Evolutionary conservation across 129 eudicot species (phyloP).

Genomic region (Artemisia annua): DNA sequence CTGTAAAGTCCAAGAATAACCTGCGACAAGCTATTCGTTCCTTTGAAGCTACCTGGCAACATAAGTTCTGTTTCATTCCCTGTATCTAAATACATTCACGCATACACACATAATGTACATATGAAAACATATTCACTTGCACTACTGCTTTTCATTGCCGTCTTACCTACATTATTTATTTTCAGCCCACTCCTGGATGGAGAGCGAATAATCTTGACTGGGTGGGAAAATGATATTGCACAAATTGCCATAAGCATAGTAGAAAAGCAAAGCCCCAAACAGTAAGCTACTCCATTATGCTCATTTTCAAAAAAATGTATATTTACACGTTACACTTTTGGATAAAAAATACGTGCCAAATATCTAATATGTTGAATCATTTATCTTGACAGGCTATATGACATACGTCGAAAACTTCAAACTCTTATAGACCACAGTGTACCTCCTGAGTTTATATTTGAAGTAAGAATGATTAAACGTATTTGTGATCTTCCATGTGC

Average conservation of each 20-base stretch:
- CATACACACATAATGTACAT: background rate
- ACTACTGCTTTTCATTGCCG: background rate
- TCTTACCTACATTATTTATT: conserved; percentile 22
- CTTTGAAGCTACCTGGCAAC: conserved; percentile 73
- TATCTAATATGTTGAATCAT: conserved; percentile 24
- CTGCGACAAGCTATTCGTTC: conserved; percentile 88
- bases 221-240: conserved; percentile 83
- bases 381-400: conserved; percentile 53
- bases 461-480: conserved; percentile 36
- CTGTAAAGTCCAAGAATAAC: conserved; percentile 67
- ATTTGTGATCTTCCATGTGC: background rate
- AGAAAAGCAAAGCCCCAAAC: conserved; percentile 75
- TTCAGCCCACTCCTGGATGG: conserved; percentile 46
- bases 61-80: conserved; percentile 41
- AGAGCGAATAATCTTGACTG: conserved; percentile 63
- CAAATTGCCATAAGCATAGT: conserved; percentile 57
- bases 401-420: conserved; percentile 67
- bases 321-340: background rate
- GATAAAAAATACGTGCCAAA: background rate
- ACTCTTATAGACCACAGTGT: conserved; percentile 76
- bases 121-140: background rate
- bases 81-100: background rate
- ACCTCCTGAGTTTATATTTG: conserved; percentile 72
- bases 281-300: conserved; percentile 44
- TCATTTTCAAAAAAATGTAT: too few relatives aligned